Conservation (phyloP, 805 yeast species). For the Saturnispora zaruensis region DNA sequence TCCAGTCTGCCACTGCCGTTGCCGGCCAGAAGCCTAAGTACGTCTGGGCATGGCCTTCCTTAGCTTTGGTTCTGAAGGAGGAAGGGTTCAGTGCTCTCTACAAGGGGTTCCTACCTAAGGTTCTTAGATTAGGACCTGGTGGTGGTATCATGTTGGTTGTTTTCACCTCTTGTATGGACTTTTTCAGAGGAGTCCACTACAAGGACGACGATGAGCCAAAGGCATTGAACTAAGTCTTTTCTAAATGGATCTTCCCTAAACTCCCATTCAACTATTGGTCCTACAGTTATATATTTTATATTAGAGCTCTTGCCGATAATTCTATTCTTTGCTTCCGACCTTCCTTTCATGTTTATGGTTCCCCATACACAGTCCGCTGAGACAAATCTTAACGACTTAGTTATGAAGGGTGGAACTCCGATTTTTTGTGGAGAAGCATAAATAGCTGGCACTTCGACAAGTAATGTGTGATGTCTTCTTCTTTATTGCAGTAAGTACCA, state of each 20-base stretch:
- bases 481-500: background rate
- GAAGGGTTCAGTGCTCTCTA: slow-evolving; percentile 90
- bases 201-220: slow-evolving; percentile 15
- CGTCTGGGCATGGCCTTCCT: slow-evolving; percentile 84
- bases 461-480: background rate
- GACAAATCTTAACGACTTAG: background rate
- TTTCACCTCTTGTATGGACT: slow-evolving; percentile 91
- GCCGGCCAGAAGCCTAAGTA: slow-evolving; percentile 79
- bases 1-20: slow-evolving; percentile 61
- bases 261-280: background rate
- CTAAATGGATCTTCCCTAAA: background rate
- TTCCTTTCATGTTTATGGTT: background rate
- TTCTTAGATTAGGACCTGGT: slow-evolving; percentile 96
- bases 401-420: background rate
- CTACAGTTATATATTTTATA: background rate
- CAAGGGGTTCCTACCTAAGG: slow-evolving; percentile 96
- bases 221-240: background rate
- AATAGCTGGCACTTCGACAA: background rate
- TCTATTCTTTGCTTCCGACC: background rate
- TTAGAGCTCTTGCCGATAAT: background rate
- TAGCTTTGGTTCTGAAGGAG: slow-evolving; percentile 66
- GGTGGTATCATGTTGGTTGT: slow-evolving; percentile 97
- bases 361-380: no score
- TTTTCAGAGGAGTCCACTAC: slow-evolving; percentile 58
- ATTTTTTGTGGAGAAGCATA: background rate